Base-by-base conservation (phyloP, 192 early-diverging fungal species). In the Jimgerdemannia flammicorona region DNA sequence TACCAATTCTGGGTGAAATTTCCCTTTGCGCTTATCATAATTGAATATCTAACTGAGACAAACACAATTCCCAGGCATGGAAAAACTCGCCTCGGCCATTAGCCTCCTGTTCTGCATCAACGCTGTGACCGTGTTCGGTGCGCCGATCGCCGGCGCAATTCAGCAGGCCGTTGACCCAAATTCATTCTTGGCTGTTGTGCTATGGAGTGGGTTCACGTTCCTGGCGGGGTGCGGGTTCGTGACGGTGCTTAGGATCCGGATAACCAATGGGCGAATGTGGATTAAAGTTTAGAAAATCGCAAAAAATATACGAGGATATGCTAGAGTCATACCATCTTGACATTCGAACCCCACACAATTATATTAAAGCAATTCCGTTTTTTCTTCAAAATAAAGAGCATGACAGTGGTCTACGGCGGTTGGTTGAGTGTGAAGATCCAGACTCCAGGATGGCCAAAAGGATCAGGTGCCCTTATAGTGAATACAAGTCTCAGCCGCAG, bases 161-260 rank as follows among this genome's bases (percentile, higher is more conserved):
- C 76, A 81, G 68, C 40, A 71, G 9, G 78, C 73, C 63, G 70
- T 78, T 10, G 54, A 43, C 3, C 72, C 83, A 0, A 71, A 77
- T 4, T 66, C 77, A 3, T 78, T 65, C 14, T 77, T 84, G 67
- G 70, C 79, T 59, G 73, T 85, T 19, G 81, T 83, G 75, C 80
- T 87, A 79, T 87, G 81, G 78, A 69, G 78, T 29, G 76, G 79
- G 54, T 74, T 74, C 40, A 75, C 79, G 40, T 80, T 80, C 79
- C 80, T 83, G 74, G 74, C 65, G 8, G 78, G 82, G 4, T 74
- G 69, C 44, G 78, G 76, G 66, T 79, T 83, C 67, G 78, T 79
- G 19, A 39, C 80, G 59, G 77, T 78, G 6, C 72, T 77, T n/a
- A 78, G 74, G 42, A 75, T 80, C 67, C 78, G 77, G 40, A 66